Conservation (phyloP, 1,284 basidiomycete genomes). For the Ustilago sp. region DNA sequence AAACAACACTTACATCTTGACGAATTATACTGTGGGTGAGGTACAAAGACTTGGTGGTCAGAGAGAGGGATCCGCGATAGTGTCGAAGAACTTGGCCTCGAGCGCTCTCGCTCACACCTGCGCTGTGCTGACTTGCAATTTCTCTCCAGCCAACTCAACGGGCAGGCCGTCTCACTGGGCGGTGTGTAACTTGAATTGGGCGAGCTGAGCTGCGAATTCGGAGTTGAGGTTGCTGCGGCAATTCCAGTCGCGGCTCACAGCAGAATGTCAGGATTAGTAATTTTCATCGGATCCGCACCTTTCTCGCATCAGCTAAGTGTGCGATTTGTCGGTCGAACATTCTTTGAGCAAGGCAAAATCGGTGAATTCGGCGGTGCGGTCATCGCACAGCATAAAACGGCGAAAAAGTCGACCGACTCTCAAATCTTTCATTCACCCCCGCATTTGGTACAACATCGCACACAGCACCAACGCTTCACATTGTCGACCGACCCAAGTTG, state of each 20-base stretch:
- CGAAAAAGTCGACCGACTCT: conserved; percentile 22
- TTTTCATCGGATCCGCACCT: conserved; percentile 8
- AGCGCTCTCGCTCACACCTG: conserved; percentile 3
- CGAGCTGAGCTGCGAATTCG: neutral
- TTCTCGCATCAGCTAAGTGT: neutral
- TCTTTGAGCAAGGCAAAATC: neutral
- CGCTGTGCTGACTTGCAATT: conserved; percentile 6
- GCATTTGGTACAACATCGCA: conserved; percentile 3
- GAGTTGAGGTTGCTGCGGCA: conserved; percentile 40
- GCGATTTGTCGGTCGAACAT: conserved; percentile 7
- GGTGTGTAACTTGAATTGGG: neutral
- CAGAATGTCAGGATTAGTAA: conserved; percentile 19
- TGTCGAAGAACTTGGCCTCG: conserved; percentile 32
- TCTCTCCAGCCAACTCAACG: neutral
- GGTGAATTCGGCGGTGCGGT: conserved; percentile 6
- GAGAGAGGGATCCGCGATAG: conserved; percentile 31
- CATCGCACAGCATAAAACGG: conserved; percentile 17
- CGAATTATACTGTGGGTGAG: conserved; percentile 42
- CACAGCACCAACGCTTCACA: neutral
- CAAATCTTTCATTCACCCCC: conserved; percentile 9
- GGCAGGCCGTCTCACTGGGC: no score
- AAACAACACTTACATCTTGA: conserved; percentile 51
- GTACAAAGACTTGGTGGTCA: conserved; percentile 50
- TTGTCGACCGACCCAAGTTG: conserved; percentile 7
- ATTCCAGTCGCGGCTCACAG: conserved; percentile 16